These are phyloP conservation scores for Chalciporus piperatoides DNA, from an alignment of 1,284 basidiomycete species.

Conservation along the genomic window DNA sequence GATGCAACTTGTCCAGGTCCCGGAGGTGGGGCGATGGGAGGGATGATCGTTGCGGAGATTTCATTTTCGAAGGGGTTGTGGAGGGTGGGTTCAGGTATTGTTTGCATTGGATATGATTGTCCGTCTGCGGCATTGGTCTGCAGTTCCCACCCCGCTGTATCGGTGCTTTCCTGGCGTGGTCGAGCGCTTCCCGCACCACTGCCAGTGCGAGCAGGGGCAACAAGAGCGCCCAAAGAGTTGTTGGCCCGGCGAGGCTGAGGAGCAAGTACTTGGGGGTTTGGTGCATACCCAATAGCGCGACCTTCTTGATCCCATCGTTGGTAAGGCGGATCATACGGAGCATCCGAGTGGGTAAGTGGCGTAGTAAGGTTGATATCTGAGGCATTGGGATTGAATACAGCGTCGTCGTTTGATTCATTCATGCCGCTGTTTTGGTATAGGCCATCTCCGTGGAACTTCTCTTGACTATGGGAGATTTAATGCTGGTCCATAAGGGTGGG, in stretches of 20 bases:
- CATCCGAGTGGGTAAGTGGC: constrained; percentile 21
- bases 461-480: constrained; percentile 39
- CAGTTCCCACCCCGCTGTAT: constrained; percentile 28
- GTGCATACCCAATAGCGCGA: constrained; percentile 34
- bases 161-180: constrained; percentile 27
- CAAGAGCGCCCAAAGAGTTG: constrained; percentile 13
- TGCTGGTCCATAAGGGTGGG: background rate
- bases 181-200: constrained; percentile 7
- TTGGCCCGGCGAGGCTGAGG: constrained; percentile 38
- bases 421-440: constrained; percentile 32
- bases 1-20: constrained; percentile 12
- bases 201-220: constrained; percentile 13
- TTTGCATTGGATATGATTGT: constrained; percentile 24
- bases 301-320: constrained; percentile 40
- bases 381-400: constrained; percentile 35
- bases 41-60: constrained; percentile 18
- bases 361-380: constrained; percentile 43
- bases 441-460: constrained; percentile 39
- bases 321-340: constrained; percentile 27
- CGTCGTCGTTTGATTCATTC: constrained; percentile 28
- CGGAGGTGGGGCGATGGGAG: constrained; percentile 12
- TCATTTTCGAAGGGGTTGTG: constrained; percentile 24
- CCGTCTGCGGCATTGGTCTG: constrained; percentile 26
- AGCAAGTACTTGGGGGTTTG: constrained; percentile 34
- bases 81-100: constrained; percentile 22